These are phyloP conservation scores for Paecilomyces variotii DNA, from an alignment of 2,329 filamentous ascomycete genomes.

Conservation along the genomic window DNA sequence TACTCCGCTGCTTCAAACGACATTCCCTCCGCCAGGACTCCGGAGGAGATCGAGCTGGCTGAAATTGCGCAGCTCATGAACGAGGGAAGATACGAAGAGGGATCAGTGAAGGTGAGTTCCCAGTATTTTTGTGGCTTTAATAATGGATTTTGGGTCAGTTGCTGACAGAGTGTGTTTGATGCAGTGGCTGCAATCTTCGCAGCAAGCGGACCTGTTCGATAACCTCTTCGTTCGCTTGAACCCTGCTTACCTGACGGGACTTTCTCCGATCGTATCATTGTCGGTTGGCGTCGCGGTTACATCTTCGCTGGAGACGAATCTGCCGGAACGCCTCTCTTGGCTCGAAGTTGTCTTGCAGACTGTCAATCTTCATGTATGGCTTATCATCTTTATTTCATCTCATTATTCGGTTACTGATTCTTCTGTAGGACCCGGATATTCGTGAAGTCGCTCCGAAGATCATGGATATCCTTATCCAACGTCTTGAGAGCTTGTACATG, in stretches of 20 bases:
- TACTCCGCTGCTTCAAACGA: slow-evolving; percentile 8
- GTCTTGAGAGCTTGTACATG: slow-evolving; percentile 52
- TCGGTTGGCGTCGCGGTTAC: slow-evolving; percentile 58
- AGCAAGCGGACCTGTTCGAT: slow-evolving; percentile 54
- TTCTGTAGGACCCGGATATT: slow-evolving; percentile 44
- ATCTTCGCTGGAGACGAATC: slow-evolving; percentile 45
- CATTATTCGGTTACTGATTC: slow-evolving; percentile 3
- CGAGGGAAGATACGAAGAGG: slow-evolving; percentile 35
- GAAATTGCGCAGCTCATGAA: slow-evolving; percentile 35
- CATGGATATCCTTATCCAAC: slow-evolving; percentile 51
- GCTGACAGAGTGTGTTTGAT: slow-evolving; percentile 10
- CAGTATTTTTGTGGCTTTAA: neutral
- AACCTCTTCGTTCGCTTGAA: slow-evolving; percentile 51
- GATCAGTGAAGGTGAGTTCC: slow-evolving; percentile 35
- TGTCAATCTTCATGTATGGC: slow-evolving; percentile 46
- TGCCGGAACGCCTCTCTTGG: slow-evolving; percentile 51
- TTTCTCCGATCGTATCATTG: slow-evolving; percentile 51
- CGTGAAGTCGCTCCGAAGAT: slow-evolving; percentile 50
- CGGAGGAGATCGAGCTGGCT: slow-evolving; percentile 33
- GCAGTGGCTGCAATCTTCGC: slow-evolving; percentile 55
- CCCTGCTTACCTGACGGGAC: slow-evolving; percentile 47
- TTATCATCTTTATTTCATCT: neutral
- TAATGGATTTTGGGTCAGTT: slow-evolving; percentile 1
- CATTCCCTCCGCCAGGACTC: slow-evolving; percentile 11
- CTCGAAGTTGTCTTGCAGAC: slow-evolving; percentile 47